Evolutionary conservation across 2,329 filamentous ascomycete genomes (phyloP), one percentile per base, ranked within the genome.

Genomic region (Drechslerella dactyloides): DNA sequence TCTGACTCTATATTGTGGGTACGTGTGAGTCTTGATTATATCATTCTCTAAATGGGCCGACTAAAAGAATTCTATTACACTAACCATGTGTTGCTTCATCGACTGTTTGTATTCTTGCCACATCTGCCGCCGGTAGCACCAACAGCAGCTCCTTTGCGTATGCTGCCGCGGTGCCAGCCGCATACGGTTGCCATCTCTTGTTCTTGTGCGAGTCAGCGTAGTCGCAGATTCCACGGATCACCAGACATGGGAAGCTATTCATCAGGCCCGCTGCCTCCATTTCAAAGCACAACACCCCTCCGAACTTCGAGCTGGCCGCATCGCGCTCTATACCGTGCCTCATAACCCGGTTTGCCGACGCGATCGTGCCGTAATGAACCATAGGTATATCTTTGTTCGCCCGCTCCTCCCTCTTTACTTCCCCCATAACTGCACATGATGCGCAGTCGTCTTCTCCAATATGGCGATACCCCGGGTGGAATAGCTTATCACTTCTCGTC

Each of bases 161-260:
- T 15, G 65, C 65, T 11, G 64, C 56, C 19, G 64, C 63, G 13
- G 50, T 56, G 4, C 55, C 64, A 19, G 64, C 64, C 5, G 64
- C 64, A 37, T 69, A 69, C 2, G 64, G 56, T 23, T 69, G 65
- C 65, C 65, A 62, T 24, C 35, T 24, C 15, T 69, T 62, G 4
- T 42, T 21, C 33, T 69, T 69, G 46, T 62, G 65, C 5, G 65
- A 69, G n/a, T 62, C 64, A 1, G 64, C 37, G 27, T 69, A 69
- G 21, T 69, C 56, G 21, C 56, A 69, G 24, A 69, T 62, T 13
- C 64, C 57, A 11, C 57, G 27, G 27, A 69, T 62, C 13, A 69
- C 30, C 10, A 69, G 40, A 50, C 57, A 69, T 0, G 56, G 52
- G 15, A 69, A 46, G 1, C 61, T 44, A 13, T 69, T 44, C 13